A percentile compares a stretch with the other conserved stretches of the same genome.
phyloP scores from a whole-genome alignment of 345 rosid species.

The Eucalyptus sideroxylon region DNA sequence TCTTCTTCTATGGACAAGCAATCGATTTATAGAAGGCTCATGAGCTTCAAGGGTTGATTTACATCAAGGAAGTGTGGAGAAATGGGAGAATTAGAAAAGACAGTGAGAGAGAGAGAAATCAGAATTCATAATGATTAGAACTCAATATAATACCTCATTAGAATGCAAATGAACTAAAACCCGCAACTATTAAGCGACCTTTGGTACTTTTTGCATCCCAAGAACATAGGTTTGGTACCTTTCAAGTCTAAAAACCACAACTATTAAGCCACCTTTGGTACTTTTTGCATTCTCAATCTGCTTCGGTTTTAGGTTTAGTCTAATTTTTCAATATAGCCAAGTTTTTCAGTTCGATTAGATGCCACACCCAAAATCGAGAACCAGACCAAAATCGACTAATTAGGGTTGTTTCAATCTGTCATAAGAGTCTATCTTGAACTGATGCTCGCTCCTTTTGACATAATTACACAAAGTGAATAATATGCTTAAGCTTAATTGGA shows the following conservation, averaged over 20 bases:
- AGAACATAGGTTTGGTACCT: background rate
- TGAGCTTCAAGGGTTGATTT: background rate
- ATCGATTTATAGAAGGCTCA: too few relatives aligned
- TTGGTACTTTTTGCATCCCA: background rate
- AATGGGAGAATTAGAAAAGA: background rate
- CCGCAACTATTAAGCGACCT: background rate
- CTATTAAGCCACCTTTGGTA: background rate
- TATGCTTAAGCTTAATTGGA: background rate
- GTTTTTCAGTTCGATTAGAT: background rate
- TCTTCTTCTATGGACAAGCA: too few relatives aligned
- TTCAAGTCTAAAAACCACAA: background rate
- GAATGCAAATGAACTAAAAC: background rate
- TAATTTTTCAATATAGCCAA: background rate
- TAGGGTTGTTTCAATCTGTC: rapidly evolving
- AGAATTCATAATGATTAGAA: too few relatives aligned
- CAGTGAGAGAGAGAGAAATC: background rate
- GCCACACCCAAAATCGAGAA: background rate
- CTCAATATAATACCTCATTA: background rate
- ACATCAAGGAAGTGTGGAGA: background rate
- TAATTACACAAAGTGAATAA: background rate
- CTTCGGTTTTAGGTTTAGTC: background rate
- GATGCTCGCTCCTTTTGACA: background rate
- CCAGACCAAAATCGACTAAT: rapidly evolving
- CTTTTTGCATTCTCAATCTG: background rate
- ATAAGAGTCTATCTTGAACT: background rate